Base-by-base conservation (phyloP, 139 green algal genomes). In the Chlamydomonas sphaeroides region DNA sequence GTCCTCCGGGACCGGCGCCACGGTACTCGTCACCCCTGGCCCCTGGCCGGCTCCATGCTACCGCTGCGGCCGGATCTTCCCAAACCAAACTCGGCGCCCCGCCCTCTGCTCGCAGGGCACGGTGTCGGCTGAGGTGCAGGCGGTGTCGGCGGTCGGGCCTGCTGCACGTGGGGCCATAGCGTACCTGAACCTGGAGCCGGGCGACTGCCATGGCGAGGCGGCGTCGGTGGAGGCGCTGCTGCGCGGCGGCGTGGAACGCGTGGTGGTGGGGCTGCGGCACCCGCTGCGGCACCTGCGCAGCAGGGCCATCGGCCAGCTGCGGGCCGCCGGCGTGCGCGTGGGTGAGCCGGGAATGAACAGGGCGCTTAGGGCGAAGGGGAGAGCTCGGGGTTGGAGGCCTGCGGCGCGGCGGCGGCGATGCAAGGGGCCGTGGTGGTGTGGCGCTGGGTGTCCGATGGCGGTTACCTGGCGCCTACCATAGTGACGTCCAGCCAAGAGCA, bases 171-270 rank as follows among this genome's bases (percentile, higher is more conserved):
- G 91, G 21, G 78, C 45, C 48, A 98, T 93, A 39, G 95, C 95
- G 1, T 99, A 99, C 88, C 79, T 99, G 1, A 99, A 99, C 77
- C 86, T 99, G 23, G 97, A 99, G 78, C 89, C 1, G 14, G 94
- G 92, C 0, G 93, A 98, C 79, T 97, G 94, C 90, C 92, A 98
- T 72, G 96, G 96, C 25, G 96, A 98, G 42, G 66, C 82, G 14
- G 83, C 89, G 23, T 91, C 88, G 18, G 83, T 98, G 36, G 53
- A 88, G 1, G 91, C 92, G 32, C 90, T 99, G 32, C 28, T 98
- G 0, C n/a, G 79, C 3, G 90, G 85, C 18, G 93, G 94, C 26
- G 92, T 99, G 21, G 57, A 36, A 0, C 91, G 96, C 0, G 95
- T 98, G 32, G 96, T 99, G 42, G 74, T 99, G 21, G 97, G 97